These are phyloP conservation scores for Malus sieversii DNA, from an alignment of 306 rosid genomes.

Conservation along the genomic window DNA sequence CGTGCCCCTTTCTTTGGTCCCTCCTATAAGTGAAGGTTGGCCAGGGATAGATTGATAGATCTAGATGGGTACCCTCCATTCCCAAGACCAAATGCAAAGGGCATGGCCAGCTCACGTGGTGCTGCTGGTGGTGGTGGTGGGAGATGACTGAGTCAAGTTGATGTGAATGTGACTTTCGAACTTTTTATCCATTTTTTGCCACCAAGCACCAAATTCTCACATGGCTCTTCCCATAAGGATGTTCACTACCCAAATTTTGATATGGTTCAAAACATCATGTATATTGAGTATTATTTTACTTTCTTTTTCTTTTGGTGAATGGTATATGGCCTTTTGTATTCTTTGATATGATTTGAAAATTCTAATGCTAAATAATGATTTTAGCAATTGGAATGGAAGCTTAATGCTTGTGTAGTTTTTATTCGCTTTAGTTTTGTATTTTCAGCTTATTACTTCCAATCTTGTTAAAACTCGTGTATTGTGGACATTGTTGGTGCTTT, in stretches of 20 bases:
- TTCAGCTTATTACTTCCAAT: too few relatives aligned
- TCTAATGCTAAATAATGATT: too few relatives aligned
- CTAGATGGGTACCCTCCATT: neutral
- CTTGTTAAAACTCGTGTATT: too few relatives aligned
- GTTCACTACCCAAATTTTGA: neutral
- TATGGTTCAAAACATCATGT: neutral
- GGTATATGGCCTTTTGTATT: too few relatives aligned
- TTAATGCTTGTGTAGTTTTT: too few relatives aligned
- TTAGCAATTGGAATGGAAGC: too few relatives aligned
- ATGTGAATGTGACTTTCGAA: neutral
- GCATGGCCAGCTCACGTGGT: slow-evolving; percentile 5
- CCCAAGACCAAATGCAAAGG: neutral
- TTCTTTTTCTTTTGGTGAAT: too few relatives aligned
- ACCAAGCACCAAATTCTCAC: slow-evolving; percentile 1
- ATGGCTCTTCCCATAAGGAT: neutral
- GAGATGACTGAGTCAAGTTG: neutral
- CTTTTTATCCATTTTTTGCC: neutral
- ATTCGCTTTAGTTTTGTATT: too few relatives aligned
- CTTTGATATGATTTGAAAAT: too few relatives aligned
- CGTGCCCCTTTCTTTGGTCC: neutral
- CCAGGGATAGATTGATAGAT: too few relatives aligned
- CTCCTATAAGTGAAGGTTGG: neutral
- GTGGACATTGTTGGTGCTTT: too few relatives aligned
- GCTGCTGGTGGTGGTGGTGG: neutral
- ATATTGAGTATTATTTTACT: too few relatives aligned